Conservation (phyloP, 148 eudicot species). For the Nyssa sinensis region DNA sequence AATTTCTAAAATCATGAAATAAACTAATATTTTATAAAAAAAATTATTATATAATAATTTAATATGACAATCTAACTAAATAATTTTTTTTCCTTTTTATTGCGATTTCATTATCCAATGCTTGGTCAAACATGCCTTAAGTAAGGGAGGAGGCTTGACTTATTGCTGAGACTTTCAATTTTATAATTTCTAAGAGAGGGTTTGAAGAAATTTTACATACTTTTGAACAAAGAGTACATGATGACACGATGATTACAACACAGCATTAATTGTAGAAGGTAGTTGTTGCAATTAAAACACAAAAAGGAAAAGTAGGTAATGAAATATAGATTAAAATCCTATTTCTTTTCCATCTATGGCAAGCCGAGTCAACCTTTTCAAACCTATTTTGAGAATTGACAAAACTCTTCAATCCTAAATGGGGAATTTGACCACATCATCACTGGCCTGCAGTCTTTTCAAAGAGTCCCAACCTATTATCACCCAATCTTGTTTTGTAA, state of each 20-base stretch:
- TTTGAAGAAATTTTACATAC: no score
- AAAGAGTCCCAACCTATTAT: constrained; percentile 35
- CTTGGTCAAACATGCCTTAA: no score
- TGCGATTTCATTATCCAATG: no score
- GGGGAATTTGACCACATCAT: background rate
- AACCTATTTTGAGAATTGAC: background rate
- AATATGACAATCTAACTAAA: no score
- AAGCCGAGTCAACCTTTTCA: background rate
- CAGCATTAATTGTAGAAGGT: background rate
- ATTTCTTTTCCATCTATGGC: background rate
- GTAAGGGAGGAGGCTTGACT: no score
- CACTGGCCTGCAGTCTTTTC: constrained; percentile 13
- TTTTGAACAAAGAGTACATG: no score
- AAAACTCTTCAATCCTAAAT: background rate
- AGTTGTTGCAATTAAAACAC: background rate
- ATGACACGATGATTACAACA: background rate
- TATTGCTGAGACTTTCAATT: no score
- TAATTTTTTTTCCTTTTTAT: no score
- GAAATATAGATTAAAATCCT: background rate
- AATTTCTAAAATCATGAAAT: no score
- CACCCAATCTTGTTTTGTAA: constrained; percentile 46
- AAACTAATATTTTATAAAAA: no score
- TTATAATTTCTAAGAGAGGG: no score
- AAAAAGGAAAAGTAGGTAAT: background rate
- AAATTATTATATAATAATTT: no score